Base-by-base conservation (phyloP, 208 protist genomes). In the Leishmania mexicana region DNA sequence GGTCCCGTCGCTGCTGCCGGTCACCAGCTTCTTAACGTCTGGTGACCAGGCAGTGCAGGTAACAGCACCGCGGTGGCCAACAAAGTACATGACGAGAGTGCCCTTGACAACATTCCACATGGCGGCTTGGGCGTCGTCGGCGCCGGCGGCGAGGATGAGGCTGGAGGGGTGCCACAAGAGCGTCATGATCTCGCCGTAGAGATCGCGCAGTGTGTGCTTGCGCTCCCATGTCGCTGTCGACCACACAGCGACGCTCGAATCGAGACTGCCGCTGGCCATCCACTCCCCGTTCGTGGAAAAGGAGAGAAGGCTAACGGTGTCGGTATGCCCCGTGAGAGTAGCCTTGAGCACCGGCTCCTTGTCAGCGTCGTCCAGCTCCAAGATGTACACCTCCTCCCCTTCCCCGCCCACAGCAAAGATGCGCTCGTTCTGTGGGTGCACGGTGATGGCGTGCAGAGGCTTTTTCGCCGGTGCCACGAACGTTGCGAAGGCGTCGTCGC, bases 131-230 rank as follows among this genome's bases (percentile, higher is more conserved):
- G 91, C 92, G 80, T 99, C 98, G 58, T 94, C 89, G 35, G 92
- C 93, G 38, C 97, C 97, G 42, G 92, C 96, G 45, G 98, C 85
- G 21, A 99, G 76, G 11, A 99, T 76, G 60, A 95, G 90, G 65
- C 97, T 98, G 54, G 94, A 95, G 17, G 96, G 95, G 85, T 99
- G 98, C 98, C 98, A 99, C 62, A 98, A 88, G 7, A 97, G 86
- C 7, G 87, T 88, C 86, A 93, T 84, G 53, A 98, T 87, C 80
- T 96, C 94, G 57, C 93, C 93, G 64, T 90, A 95, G 13, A 97
- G 87, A 75, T 98, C 97, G 10, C 95, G 92, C 1, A 99, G 81
- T 11, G 81, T 80, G 67, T 93, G 84, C 15, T 85, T 65, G n/a
- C 88, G 84, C 72, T 95, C 67, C 97, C 97, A 99, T 28, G 88